Evolutionary conservation across 768 basidiomycete species (phyloP).

Genomic region (Cystofilobasidium macerans): DNA sequence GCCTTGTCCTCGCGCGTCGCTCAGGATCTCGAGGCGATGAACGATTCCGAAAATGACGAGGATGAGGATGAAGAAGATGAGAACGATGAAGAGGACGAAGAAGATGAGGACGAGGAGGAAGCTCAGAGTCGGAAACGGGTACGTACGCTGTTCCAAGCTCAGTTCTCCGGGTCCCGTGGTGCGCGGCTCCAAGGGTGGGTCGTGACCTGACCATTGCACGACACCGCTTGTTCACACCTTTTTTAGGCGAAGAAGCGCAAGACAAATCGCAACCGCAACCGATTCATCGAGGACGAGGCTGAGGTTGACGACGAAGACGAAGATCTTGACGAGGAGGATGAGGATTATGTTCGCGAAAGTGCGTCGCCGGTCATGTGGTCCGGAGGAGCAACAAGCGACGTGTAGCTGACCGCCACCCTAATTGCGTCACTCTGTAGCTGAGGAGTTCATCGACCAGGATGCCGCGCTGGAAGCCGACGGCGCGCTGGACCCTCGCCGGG

Average conservation of each 20-base stretch:
- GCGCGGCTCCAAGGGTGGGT: no score
- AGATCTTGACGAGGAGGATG: slow-evolving; percentile 66
- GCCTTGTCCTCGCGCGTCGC: not conserved
- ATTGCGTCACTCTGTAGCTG: slow-evolving; percentile 27
- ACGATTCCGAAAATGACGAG: slow-evolving; percentile 27
- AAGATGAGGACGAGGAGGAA: slow-evolving; percentile 12
- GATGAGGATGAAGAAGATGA: not conserved
- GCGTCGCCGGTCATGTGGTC: slow-evolving; percentile 24
- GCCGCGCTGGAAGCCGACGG: slow-evolving; percentile 47
- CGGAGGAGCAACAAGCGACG: not conserved
- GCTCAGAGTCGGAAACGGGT: not conserved
- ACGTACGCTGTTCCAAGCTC: not conserved
- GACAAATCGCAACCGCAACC: slow-evolving; percentile 52
- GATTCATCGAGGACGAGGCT: slow-evolving; percentile 91
- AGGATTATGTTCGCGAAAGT: slow-evolving; percentile 40
- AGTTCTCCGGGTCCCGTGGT: not conserved
- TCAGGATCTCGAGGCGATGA: slow-evolving; percentile 14
- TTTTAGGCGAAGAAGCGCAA: slow-evolving; percentile 43
- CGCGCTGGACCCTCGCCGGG: slow-evolving; percentile 50
- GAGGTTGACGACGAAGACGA: slow-evolving; percentile 96
- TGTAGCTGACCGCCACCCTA: not conserved
- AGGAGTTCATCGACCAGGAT: slow-evolving; percentile 41
- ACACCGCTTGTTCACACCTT: not conserved
- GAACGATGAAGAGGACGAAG: slow-evolving; percentile 2
- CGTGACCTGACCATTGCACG: not conserved